Evolutionary conservation across 768 basidiomycete species (phyloP), one percentile per base, ranked within the genome.

Genomic region (Leccinellum rugosiceps): DNA sequence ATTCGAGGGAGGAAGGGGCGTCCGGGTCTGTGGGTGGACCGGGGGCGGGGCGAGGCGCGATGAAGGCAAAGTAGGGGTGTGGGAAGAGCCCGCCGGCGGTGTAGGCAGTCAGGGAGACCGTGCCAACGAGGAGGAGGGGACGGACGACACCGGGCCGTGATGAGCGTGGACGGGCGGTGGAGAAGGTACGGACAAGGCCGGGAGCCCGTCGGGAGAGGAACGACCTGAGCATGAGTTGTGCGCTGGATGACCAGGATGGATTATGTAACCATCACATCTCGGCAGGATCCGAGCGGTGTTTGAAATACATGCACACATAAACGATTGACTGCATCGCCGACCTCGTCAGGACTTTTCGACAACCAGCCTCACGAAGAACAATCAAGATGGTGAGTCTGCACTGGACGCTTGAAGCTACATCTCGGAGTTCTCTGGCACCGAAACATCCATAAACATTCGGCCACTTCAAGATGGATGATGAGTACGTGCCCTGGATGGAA

Each of bases 11-110:
- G 58, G 84, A 83, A 1, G 76, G 78, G 3, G 85, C 83, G 57
- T 80, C 78, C 13, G 76, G 78, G 30, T 79, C 77, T 2, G 58
- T 19, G 19, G 80, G 82, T 0, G 92, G 89, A 0, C 87, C 82
- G 1, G 93, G 90, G 0, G 92, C 89, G 0, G 82, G 76, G 10
- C 88, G 80, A 3, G 94, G 94, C 48, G 87, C 88, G 25, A 96
- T 74, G 52, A 92, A 79, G 19, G 85, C 78, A 35, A 88, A 66
- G 26, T 87, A 69, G 0, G 80, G 72, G 6, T 87, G 91, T 6
- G 89, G 91, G 65, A 85, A 92, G 60, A 91, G 72, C 6, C 87
- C 78, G 9, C 92, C 92, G 2, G 75, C 38, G 10, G 76, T 70
- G 64, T 84, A 84, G 11, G 77, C 64, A 1, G 71, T 59, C 34